Percentiles rank a stretch among this genome's conserved stretches.
Evolutionary conservation across 2,329 filamentous ascomycete genomes (phyloP).

Genomic region (Calonectria pseudoreteaudii): DNA sequence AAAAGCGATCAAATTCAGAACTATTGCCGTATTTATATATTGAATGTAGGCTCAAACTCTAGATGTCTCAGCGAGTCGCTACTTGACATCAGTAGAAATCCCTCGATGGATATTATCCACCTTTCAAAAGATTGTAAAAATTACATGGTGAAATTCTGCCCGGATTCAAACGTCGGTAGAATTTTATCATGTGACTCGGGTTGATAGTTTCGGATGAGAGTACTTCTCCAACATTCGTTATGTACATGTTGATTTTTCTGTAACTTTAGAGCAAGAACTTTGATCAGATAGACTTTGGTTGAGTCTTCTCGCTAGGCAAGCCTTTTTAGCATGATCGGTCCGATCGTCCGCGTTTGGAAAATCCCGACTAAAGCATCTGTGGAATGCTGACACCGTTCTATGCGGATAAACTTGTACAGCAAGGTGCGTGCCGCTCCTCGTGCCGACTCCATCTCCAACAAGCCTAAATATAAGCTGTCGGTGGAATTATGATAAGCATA

Average conservation of each 20-base stretch:
- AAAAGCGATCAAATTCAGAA: too few species aligned
- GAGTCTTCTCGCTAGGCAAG: background rate
- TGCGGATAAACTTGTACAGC: too few species aligned
- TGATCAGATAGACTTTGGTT: background rate
- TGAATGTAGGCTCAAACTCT: too few species aligned
- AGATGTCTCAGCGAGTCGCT: background rate
- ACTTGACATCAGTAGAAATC: background rate
- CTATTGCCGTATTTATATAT: too few species aligned
- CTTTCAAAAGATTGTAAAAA: background rate
- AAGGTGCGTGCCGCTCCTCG: background rate
- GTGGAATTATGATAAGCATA: background rate
- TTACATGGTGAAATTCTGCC: background rate
- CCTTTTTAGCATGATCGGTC: background rate
- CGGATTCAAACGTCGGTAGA: background rate
- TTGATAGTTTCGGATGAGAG: background rate
- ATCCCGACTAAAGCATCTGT: background rate
- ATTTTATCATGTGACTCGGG: background rate
- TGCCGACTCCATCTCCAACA: background rate
- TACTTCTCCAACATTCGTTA: background rate
- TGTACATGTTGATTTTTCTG: background rate
- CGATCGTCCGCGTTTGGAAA: background rate
- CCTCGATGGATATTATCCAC: background rate
- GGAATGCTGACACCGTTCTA: background rate
- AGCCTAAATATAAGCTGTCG: background rate
- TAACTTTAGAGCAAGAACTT: background rate